phyloP scores from a whole-genome alignment of 1,139 yeast species.

The Debaryomyces sp. region DNA sequence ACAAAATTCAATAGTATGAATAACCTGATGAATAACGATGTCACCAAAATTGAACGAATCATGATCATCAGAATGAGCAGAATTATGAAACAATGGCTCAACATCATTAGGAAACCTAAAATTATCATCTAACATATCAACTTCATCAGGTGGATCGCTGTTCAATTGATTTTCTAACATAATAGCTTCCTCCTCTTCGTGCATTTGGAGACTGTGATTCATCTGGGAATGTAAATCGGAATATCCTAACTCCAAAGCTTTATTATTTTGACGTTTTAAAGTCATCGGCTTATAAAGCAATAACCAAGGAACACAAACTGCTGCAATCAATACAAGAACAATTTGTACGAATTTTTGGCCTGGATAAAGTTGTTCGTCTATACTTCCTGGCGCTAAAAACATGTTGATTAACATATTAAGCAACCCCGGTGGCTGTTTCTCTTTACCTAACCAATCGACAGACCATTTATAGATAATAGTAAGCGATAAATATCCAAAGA shows the following conservation, averaged over 20 bases:
- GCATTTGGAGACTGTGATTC: slow-evolving; percentile 34
- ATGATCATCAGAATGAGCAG: slow-evolving; percentile 43
- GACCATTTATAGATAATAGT: slow-evolving; percentile 93
- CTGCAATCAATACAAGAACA: slow-evolving; percentile 70
- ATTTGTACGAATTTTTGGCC: slow-evolving; percentile 86
- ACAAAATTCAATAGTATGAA: slow-evolving; percentile 97
- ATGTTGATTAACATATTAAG: slow-evolving; percentile 93
- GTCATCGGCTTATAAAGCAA: slow-evolving; percentile 85
- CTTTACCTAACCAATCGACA: slow-evolving; percentile 82
- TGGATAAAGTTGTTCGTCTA: slow-evolving; percentile 79
- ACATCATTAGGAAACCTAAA: slow-evolving; percentile 50
- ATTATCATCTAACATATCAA: slow-evolving; percentile 24
- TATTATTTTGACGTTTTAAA: slow-evolving; percentile 45
- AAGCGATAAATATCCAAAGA: slow-evolving; percentile 86
- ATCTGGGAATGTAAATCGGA: slow-evolving; percentile 37
- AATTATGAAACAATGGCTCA: slow-evolving; percentile 43
- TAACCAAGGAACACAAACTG: slow-evolving; percentile 94
- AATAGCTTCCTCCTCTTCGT: slow-evolving; percentile 37
- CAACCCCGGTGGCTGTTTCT: slow-evolving; percentile 85
- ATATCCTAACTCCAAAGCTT: slow-evolving; percentile 38
- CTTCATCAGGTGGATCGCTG: slow-evolving; percentile 25
- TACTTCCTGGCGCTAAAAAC: slow-evolving; percentile 91
- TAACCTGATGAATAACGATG: slow-evolving; percentile 94
- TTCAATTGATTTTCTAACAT: slow-evolving; percentile 29
- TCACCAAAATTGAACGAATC: slow-evolving; percentile 82